These are phyloP conservation scores for Lachnellula willkommii DNA, from an alignment of 2,329 filamentous ascomycete genomes.

Conservation along the genomic window DNA sequence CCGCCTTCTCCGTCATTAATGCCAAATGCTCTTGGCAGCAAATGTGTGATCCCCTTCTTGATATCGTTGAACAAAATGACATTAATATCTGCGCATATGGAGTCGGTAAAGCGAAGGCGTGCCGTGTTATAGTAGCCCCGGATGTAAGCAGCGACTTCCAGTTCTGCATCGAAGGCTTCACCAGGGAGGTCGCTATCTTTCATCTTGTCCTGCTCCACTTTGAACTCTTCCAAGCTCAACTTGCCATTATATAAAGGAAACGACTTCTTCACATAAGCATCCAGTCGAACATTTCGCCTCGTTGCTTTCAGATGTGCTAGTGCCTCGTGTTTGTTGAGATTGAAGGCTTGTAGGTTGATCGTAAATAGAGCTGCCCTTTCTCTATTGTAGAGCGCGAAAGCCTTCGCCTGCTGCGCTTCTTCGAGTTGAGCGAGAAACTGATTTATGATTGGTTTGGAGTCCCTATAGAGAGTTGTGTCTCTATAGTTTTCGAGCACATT, in stretches of 20 bases:
- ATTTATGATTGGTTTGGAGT: constrained; percentile 5
- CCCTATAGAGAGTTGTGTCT: constrained; percentile 13
- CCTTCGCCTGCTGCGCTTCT: neutral
- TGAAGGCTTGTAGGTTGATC: constrained; percentile 34
- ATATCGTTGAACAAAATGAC: constrained; percentile 11
- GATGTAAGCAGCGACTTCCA: constrained; percentile 58
- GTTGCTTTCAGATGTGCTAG: constrained; percentile 41
- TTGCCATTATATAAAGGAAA: neutral
- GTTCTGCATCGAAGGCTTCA: constrained; percentile 55
- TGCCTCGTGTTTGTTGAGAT: constrained; percentile 43
- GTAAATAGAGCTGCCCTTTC: constrained; percentile 17
- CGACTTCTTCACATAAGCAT: constrained; percentile 31
- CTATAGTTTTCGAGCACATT: constrained; percentile 5
- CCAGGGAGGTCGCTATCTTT: constrained; percentile 39
- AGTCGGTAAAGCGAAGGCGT: constrained; percentile 58
- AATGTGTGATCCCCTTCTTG: constrained; percentile 1
- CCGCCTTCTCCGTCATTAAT: constrained; percentile 9
- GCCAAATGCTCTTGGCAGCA: constrained; percentile 13
- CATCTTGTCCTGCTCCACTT: constrained; percentile 5
- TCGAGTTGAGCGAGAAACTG: constrained; percentile 9
- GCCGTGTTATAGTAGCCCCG: constrained; percentile 67
- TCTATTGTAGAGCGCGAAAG: constrained; percentile 8
- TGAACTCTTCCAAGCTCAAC: neutral
- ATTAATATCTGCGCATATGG: constrained; percentile 17
- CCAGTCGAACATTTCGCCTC: constrained; percentile 46